Base-by-base conservation (phyloP, 345 rosid species). In the Gossypium rotundifolium region DNA sequence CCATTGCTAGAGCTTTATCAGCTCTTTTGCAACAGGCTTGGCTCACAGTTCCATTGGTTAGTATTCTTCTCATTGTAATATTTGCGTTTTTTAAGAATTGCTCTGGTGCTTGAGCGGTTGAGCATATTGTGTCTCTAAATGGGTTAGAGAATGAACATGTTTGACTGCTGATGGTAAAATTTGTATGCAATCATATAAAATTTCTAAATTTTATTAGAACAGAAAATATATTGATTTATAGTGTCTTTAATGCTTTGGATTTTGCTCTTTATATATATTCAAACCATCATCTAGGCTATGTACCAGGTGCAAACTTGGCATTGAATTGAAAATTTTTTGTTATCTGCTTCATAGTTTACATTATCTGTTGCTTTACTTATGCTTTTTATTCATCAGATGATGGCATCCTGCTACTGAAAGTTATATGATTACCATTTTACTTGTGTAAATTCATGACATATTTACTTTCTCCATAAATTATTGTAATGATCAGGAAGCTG, bases 1-100 rank as follows among this genome's bases (percentile, higher is more conserved):
- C 84, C 80, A 87, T 88, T 73, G 84, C 86, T 75, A 90, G 84
- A 82, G 80, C 90, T 79, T 82, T 90, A 75, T 86, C 98, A 71
- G 79, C 79, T 58, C 85, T 93, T n/a, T 74, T 93, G 85, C 91
- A 90, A 80, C 90, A 81, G 64, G 82, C 96, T 62, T 93, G 96
- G 96, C 87, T 89, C 80, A 62, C 70, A 53, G 78, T 70, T 72
- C 65, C 53, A 11, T 33, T 52, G 88, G 92, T 86, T 78, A 78
- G 90, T 83, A 33, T 25, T 73, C 68, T 58, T 14, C 3, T 16
- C 68, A 11, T 27, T 61, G 42, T 45, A 73, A 46, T 46, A 59
- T 18, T 12, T 60, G 54, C 8, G 14, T 2, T 46, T 60, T 49
- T 27, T 65, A 5, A 23, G 20, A 10, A 49, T 17, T 69, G 57